Percentiles rank a stretch among this genome's conserved stretches.
These are phyloP conservation scores for Barbarea vulgaris DNA, from an alignment of 345 rosid species.

Conservation along the genomic window DNA sequence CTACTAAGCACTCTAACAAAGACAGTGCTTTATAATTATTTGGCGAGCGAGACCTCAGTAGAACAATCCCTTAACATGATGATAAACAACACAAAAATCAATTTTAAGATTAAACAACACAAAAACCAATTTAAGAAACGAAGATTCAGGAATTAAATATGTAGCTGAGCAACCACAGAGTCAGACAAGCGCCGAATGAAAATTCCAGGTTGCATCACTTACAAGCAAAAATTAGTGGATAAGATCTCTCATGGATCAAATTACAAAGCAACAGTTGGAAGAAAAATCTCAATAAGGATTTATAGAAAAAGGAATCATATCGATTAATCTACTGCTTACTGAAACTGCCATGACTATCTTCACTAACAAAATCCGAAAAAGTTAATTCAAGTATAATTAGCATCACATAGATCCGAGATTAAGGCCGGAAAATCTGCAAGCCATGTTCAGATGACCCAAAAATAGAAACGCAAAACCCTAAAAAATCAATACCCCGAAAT, in stretches of 20 bases:
- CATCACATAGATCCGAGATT: constrained; percentile 64
- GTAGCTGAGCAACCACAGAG: neutral
- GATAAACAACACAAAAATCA: neutral
- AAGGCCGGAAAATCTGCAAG: constrained; percentile 40
- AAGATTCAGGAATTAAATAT: constrained; percentile 2
- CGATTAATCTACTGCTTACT: constrained; percentile 46
- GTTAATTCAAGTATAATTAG: constrained; percentile 29
- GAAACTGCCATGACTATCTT: constrained; percentile 18
- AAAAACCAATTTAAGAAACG: neutral
- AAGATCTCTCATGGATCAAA: constrained; percentile 27
- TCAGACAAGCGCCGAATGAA: neutral
- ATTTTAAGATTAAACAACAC: neutral
- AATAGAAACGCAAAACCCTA: constrained; percentile 23
- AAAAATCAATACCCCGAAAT: constrained; percentile 15
- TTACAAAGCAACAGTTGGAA: constrained; percentile 7
- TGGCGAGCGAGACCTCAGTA: neutral
- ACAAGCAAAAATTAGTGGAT: neutral
- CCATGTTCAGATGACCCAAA: constrained; percentile 32
- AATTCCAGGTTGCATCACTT: neutral
- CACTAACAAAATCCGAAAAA: constrained; percentile 16
- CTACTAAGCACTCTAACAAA: constrained; percentile 12
- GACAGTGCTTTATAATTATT: neutral
- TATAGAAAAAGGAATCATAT: constrained; percentile 21
- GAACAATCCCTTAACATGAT: neutral
- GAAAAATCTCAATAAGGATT: neutral